Evolutionary conservation across 1,284 basidiomycete genomes (phyloP), one percentile per base, ranked within the genome.

Genomic region (Calocybe gambosa): DNA sequence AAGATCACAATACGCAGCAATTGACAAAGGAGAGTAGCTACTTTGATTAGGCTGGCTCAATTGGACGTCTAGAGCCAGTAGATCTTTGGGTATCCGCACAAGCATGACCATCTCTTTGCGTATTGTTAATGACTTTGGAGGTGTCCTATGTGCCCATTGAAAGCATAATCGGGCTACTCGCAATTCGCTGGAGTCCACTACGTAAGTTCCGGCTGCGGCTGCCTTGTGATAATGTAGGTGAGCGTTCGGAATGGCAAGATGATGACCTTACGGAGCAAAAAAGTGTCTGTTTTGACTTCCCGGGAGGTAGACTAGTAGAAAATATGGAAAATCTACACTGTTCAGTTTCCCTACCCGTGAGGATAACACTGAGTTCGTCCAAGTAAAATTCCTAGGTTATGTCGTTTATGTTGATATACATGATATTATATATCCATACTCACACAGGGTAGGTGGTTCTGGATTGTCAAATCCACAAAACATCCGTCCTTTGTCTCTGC

Each of bases 391-490:
- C 60, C 83, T 78, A 21, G 51, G 47, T 35, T 37, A 10, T 36
- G 55, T 34, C 50, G 39, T 45, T 42, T 21, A 40, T 21, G 51
- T 28, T 26, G 46, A 29, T 45, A 6, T 35, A 15, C 42, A 13
- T 9, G 39, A 31, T 26, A 23, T 25, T 35, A 47, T 25, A 37
- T 35, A 50, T 12, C 28, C 2, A 12, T 2, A 67, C 81, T 61
- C 64, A 91, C 89, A 55, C 85, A 89, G 43, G 88, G 86, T 18
- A 93, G 60, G 38, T 66, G 63, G 58, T 89, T 93, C 31, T 64
- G 62, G 23, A 91, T 63, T 1, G 65, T 66, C 5, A 82, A 73
- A 48, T 76, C 67, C 12, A 92, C 57, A 41, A 70, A 72, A 31
- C 76, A 77, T 1, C 85, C 85, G 59, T 93, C 90, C 50, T 78